Evolutionary conservation across 805 yeast genomes (phyloP), one percentile per base, ranked within the genome.

Genomic region (Lipomyces yamadae): DNA sequence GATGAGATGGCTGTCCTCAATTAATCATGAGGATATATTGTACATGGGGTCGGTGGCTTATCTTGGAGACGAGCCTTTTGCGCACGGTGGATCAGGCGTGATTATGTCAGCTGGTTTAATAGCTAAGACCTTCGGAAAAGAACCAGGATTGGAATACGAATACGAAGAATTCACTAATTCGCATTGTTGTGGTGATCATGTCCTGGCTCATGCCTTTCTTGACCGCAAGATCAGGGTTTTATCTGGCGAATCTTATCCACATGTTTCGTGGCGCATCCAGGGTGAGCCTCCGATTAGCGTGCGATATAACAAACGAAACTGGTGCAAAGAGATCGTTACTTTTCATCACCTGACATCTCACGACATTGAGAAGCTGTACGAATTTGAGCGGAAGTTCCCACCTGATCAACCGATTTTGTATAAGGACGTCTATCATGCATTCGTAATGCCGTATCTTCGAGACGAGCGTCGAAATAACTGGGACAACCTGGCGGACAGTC

Each of bases 1-100:
- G 55, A 67, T 72, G 33, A 61, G 60, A 8, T 70, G 66, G 57
- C 67, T 79, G 8, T 35, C 59, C 15, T 61, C 68, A 4, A 58
- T 69, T 42, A 72, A 78, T 59, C 76, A 76, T 18, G 67, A 71
- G 24, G 71, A 77, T 34, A 67, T 72, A 24, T 60, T 69, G 35
- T 79, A 78, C 63, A 64, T 77, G 45, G 81, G 81, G 0, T 63
- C 73, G 0, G 73, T 72, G 1, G 77, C 77, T 30, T 45, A 60
- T 57, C 10, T 66, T 50, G 68, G 63, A 5, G 70, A 62, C 55
- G 63, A 66, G 33, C 53, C 64, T 42, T 79, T 78, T 67, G 81
- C 79, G 13, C 80, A 79, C 63, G 81, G 81, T n/a, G 81, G 81
- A 5, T 70, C 78, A 0, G 81, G 80, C 7, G 76, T 78, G 3